Evolutionary conservation across 768 basidiomycete species (phyloP), one percentile per base, ranked within the genome.

Genomic region (Rhizopogon sp.): DNA sequence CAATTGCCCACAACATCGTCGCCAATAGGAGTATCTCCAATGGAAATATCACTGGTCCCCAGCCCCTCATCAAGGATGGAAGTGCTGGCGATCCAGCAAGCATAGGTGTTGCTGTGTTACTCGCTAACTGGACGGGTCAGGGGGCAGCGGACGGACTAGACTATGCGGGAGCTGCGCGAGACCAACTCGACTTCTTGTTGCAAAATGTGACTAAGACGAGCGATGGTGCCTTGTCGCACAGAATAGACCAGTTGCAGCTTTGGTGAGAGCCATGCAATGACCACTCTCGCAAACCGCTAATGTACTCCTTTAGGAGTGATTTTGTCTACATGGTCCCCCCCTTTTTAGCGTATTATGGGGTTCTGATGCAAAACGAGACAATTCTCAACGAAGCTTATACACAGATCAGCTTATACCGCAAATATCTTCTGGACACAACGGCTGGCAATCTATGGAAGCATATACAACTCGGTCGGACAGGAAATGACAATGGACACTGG

Each of bases 321-420:
- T 92, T 78, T 51, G 78, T 88, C 11, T 92, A 85, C 66, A 92
- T 92, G 91, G 87, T 86, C 0, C 91, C 91, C 1, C 89, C 90
- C 0, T 95, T 93, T 66, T 70, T 94, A 9, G 90, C 92, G 0
- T 93, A 91, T 68, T 92, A 91, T 65, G 93, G 88, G 39, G 80
- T 81, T 10, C 58, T 75, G 33, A 81, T 81, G 0, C 59, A 67
- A 22, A 88, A 93, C 65, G 64, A 74, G 31, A 78, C 80, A 0
- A 70, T 91, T 16, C 58, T 93, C 16, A 64, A 64, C 3, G 82
- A 85, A 54, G 84, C 89, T 3, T 87, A 87, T 70, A 79, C 75
- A 13, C 92, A 93, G 62, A 82, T 87, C 56, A 76, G 72, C 43
- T 70, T 93, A 0, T 95, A 95, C 64, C 77, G 90, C 11, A 71